A percentile compares a stretch with the other conserved stretches of the same genome.
phyloP scores from a whole-genome alignment of 768 basidiomycete genomes.

The Auricularia auricula-judae region DNA sequence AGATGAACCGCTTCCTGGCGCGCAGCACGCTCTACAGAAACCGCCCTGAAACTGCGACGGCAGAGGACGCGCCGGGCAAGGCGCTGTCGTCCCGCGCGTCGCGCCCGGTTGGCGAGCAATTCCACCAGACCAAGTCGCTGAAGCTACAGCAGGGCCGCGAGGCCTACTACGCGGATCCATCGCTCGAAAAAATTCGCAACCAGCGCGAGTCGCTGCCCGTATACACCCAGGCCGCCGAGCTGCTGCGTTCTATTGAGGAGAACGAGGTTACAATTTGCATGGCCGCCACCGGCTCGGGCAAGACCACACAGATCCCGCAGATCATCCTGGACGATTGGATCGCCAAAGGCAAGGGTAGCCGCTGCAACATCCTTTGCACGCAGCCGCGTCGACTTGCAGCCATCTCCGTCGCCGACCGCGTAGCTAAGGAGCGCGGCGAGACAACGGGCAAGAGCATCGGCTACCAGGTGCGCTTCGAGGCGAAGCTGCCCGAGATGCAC shows the following conservation, averaged over 20 bases:
- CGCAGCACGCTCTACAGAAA: conserved; percentile 56
- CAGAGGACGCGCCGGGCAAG: conserved; percentile 12
- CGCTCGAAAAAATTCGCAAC: conserved; percentile 52
- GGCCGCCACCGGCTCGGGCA: conserved; percentile 86
- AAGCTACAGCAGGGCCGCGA: conserved; percentile 42
- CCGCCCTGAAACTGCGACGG: conserved; percentile 17
- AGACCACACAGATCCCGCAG: conserved; percentile 92
- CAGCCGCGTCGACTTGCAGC: conserved; percentile 89
- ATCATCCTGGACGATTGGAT: conserved; percentile 81
- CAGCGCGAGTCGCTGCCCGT: conserved; percentile 67
- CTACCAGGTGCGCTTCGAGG: conserved; percentile 88
- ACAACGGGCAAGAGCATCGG: conserved; percentile 62
- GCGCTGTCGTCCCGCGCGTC: conserved; percentile 19
- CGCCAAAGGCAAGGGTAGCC: conserved; percentile 62
- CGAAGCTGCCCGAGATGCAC: conserved; percentile 63
- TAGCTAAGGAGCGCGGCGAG: conserved; percentile 81
- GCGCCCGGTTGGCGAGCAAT: conserved; percentile 5
- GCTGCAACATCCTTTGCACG: conserved; percentile 85
- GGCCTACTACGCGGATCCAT: conserved; percentile 49
- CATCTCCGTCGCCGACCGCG: conserved; percentile 82
- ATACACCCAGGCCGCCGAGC: conserved; percentile 49
- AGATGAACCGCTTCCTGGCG: conserved; percentile 57
- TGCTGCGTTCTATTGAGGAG: conserved; percentile 55
- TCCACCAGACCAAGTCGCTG: conserved; percentile 43
- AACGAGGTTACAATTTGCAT: conserved; percentile 84